Evolutionary conservation across 345 rosid species (phyloP), one percentile per base, ranked within the genome.

Genomic region (Leavenworthia alabamica): DNA sequence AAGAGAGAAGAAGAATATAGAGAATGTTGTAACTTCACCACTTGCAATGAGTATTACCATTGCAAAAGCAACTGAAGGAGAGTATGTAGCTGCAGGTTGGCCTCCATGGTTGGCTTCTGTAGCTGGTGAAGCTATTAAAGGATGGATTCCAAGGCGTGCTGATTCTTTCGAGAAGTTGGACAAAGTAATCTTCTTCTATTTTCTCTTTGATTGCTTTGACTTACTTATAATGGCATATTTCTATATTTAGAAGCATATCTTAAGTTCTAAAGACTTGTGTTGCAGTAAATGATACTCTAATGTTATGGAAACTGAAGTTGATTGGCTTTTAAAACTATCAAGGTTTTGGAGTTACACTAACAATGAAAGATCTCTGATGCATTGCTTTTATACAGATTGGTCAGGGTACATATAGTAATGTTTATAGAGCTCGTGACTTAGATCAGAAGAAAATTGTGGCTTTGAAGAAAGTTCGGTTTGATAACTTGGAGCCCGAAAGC

Each of bases 71-170:
- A 72, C 58, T n/a, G 94, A 93, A 82, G 91, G 90, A 20, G 97
- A 93, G 76, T 86, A 86, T 68, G 88, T 89, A 68, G 94, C 99
- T 0, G 99, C 97, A 4, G 99, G 99, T 19, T 93, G 99, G 99
- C 99, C 99, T 58, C 81, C 89, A 47, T 93, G 99, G 99, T 69
- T 93, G 70, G 91, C 94, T 29, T 75, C 91, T 16, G 99, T 93
- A 24, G 97, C 99, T 65, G 99, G 96, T 51, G 99, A 89, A 72
- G 97, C 99, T 68, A 89, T 93, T 67, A 81, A 68, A 54, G 99
- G 99, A 39, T 92, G 97, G 99, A 54, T 89, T 61, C 99, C 99
- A 0, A 82, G 99, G 7, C 95, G 90, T 64, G 99, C 99, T 0
- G 99, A 89, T 75, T 89, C 99, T 36, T 92, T 92, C 40, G 97